Evolutionary conservation across 495 filamentous ascomycete species (phyloP).

Genomic region (Hypomontagnella monticulosa): DNA sequence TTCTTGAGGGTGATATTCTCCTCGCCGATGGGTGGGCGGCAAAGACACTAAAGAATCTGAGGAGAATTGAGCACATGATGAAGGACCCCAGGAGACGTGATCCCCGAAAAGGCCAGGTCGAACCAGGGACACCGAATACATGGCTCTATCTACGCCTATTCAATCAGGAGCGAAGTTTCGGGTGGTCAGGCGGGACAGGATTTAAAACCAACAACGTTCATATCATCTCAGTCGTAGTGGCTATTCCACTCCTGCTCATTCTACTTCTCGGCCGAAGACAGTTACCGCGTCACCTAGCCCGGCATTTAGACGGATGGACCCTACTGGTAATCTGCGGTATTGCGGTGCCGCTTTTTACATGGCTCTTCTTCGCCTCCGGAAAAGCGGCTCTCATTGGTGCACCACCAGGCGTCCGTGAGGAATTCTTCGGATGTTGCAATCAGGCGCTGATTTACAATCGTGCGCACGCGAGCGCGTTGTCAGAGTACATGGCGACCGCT

Average conservation of each 20-base stretch:
- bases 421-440: slow-evolving; percentile 56
- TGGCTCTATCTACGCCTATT: slow-evolving; percentile 63
- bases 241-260: slow-evolving; percentile 25
- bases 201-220: slow-evolving; percentile 53
- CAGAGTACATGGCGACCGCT: slow-evolving; percentile 40
- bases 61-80: slow-evolving; percentile 45
- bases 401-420: slow-evolving; percentile 52
- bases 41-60: slow-evolving; percentile 51
- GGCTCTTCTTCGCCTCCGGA: slow-evolving; percentile 56
- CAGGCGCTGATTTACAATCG: slow-evolving; percentile 58
- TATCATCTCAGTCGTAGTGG: slow-evolving; percentile 47
- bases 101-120: slow-evolving; percentile 27
- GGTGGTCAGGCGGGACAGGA: slow-evolving; percentile 51
- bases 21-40: slow-evolving; percentile 59
- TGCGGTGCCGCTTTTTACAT: slow-evolving; percentile 51
- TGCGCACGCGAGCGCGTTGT: slow-evolving; percentile 45
- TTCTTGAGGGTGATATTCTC: slow-evolving; percentile 62
- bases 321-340: slow-evolving; percentile 52
- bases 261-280: slow-evolving; percentile 28
- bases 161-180: slow-evolving; percentile 56
- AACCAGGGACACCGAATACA: slow-evolving; percentile 39
- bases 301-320: slow-evolving; percentile 48
- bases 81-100: slow-evolving; percentile 35
- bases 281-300: slow-evolving; percentile 32
- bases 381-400: slow-evolving; percentile 56